Evolutionary conservation across 2,329 filamentous ascomycete species (phyloP).

Genomic region (Trichophyton mentagrophytes): DNA sequence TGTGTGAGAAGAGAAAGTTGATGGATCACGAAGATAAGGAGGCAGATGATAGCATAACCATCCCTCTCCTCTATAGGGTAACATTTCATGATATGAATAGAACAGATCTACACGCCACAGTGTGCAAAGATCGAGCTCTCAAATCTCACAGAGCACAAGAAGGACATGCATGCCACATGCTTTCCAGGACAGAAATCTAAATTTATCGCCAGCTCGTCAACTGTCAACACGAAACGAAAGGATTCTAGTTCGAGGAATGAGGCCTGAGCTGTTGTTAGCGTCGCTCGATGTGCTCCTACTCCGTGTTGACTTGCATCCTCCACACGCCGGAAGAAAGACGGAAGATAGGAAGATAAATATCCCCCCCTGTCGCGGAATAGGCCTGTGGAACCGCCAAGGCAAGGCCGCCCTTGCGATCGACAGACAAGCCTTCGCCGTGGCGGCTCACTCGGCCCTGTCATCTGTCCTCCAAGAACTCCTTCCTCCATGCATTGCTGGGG

Average conservation of each 20-base stretch:
- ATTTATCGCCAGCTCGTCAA: background rate
- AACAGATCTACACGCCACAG: background rate
- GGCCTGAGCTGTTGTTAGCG: background rate
- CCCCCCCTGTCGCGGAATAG: background rate
- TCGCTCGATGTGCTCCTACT: background rate
- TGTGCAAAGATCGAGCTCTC: background rate
- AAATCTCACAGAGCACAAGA: background rate
- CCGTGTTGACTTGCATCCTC: background rate
- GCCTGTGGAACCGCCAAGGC: background rate
- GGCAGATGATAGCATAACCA: background rate
- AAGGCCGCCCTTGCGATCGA: background rate
- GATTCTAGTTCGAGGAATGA: background rate
- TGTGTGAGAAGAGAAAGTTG: background rate
- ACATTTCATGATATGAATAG: background rate
- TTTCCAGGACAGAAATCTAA: background rate
- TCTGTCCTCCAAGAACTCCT: background rate
- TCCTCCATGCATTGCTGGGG: background rate
- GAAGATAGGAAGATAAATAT: slow-evolving; percentile 1
- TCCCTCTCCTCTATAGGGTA: background rate
- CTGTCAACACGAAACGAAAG: background rate
- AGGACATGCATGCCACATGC: background rate
- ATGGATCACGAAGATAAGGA: background rate
- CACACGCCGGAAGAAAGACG: background rate
- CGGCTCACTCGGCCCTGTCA: background rate
- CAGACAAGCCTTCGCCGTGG: slow-evolving; percentile 1